These are phyloP conservation scores for Rhizopogon vulgaris DNA, from an alignment of 768 basidiomycete species.

Conservation along the genomic window DNA sequence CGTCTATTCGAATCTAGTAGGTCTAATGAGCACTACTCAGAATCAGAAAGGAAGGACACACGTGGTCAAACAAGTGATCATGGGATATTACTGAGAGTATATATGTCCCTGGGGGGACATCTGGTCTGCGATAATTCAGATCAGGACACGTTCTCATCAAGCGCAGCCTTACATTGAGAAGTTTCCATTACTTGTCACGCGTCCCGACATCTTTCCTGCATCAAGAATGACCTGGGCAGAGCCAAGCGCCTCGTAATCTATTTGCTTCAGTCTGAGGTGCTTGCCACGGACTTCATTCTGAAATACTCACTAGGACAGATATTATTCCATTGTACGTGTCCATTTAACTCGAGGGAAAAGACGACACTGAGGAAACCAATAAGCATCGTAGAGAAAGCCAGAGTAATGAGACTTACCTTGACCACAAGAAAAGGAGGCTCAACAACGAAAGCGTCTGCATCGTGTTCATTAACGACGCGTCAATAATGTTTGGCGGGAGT, in stretches of 20 bases:
- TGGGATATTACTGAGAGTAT: constrained; percentile 62
- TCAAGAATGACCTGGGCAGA: constrained; percentile 57
- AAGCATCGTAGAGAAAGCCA: background rate
- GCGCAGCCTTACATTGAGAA: constrained; percentile 56
- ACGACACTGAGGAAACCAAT: constrained; percentile 11
- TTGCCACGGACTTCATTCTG: background rate
- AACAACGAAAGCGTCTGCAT: background rate
- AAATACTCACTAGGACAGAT: constrained; percentile 26
- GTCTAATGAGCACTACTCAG: constrained; percentile 4
- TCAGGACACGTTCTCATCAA: background rate
- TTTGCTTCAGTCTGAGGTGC: constrained; percentile 9
- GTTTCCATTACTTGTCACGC: constrained; percentile 49
- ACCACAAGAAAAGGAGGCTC: constrained; percentile 9
- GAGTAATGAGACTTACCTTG: constrained; percentile 10
- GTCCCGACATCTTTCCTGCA: constrained; percentile 45
- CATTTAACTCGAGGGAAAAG: constrained; percentile 50
- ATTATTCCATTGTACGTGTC: constrained; percentile 68
- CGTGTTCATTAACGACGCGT: constrained; percentile 14
- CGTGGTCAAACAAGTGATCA: constrained; percentile 68
- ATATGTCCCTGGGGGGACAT: constrained; percentile 65
- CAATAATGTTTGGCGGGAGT: background rate
- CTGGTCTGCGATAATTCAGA: constrained; percentile 39
- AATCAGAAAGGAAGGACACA: constrained; percentile 20
- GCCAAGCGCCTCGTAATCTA: constrained; percentile 39
- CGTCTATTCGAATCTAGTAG: constrained; percentile 61